Conservation (phyloP, 306 rosid species). For the Casuarina equisetifolia region DNA sequence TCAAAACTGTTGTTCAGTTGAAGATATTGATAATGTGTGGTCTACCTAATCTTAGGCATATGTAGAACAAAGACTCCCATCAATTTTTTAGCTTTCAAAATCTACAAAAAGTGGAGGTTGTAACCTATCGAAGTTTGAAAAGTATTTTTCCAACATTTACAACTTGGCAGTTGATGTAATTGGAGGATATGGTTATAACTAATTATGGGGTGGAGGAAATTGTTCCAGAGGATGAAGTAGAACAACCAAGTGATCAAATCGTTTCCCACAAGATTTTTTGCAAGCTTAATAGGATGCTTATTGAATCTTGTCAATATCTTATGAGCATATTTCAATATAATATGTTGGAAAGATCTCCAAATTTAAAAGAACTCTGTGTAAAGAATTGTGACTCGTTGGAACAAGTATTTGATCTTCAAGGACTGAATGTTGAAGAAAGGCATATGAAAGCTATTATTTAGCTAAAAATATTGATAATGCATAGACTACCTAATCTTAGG, state of each 20-base stretch:
- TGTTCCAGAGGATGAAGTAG: background rate
- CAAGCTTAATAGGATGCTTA: too few species aligned
- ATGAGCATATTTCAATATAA: too few species aligned
- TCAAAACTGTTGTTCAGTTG: conserved; percentile 1
- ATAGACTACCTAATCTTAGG: too few species aligned
- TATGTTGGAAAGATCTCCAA: too few species aligned
- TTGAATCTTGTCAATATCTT: too few species aligned
- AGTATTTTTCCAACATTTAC: conserved; percentile 25
- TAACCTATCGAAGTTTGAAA: background rate
- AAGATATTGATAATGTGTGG: background rate
- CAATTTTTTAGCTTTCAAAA: conserved; percentile 7
- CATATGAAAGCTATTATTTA: too few species aligned
- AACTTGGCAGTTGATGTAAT: background rate
- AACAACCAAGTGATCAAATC: background rate
- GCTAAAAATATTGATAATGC: too few species aligned
- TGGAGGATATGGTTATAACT: background rate
- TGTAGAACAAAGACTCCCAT: conserved; percentile 20
- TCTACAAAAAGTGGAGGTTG: background rate
- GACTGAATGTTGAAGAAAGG: too few species aligned
- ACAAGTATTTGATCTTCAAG: too few species aligned
- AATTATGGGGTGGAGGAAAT: background rate
- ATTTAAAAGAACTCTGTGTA: too few species aligned
- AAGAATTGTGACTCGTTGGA: too few species aligned
- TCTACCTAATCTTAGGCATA: conserved; percentile 17
- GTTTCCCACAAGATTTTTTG: too few species aligned